Evolutionary conservation across 495 filamentous ascomycete species (phyloP), one percentile per base, ranked within the genome.

Genomic region (Penicillium herquei): DNA sequence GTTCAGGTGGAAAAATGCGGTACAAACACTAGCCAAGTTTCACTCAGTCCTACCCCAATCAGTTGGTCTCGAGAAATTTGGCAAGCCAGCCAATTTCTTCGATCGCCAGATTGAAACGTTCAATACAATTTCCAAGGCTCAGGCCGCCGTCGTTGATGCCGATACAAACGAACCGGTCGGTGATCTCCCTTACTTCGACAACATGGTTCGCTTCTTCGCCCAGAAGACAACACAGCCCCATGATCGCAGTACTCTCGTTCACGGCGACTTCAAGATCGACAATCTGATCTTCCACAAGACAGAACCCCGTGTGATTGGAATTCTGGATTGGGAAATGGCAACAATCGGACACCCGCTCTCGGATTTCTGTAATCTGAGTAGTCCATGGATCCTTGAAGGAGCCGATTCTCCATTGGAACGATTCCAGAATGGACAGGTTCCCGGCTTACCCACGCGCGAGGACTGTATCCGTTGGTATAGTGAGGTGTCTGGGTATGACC

Each of bases 201-300:
- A 89, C 32, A 88, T 95, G 75, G 81, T 93, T 53, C 67, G 65
- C 3, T 96, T 93, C 74, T 96, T 98, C 70, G 73, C 83, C 54
- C 70, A 73, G 56, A 82, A 77, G 53, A 41, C 65, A 4, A 79
- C 74, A 32, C 90, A 95, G 66, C 92, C 94, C 2, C 78, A 77
- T 32, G 92, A 97, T 63, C 78, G 89, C 40, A 85, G 82, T 18
- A 87, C 85, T 2, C 77, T 96, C 17, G 85, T 98, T 26, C 94
- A 98, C 63, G 94, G 94, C 26, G 94, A 98, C 64, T 98, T 93
- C 76, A 98, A 98, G 74, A 93, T 98, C 64, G 94, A 98, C 70
- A 98, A 98, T 63, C 74, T 98, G 54, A 88, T 98, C 42, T 98
- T 93, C 69, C 91, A 96, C 71, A 85, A 88, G 72, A 92, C 85